These are phyloP conservation scores for Scutellaria baicalensis DNA, from an alignment of 257 asterid genomes.

Conservation along the genomic window DNA sequence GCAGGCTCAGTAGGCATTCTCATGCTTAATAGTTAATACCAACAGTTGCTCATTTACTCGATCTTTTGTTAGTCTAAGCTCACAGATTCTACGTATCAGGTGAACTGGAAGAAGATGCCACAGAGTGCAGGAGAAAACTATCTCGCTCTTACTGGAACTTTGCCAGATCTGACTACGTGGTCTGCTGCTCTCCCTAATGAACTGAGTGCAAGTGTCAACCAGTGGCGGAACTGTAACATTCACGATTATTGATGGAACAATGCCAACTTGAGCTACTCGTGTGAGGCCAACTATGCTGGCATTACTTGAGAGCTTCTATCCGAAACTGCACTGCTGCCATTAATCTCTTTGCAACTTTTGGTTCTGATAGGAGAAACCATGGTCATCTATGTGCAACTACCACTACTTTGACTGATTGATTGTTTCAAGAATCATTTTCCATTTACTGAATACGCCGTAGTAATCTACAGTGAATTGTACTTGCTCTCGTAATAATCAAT, in stretches of 20 bases:
- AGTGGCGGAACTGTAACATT: slow-evolving; percentile 42
- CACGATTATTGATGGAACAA: neutral
- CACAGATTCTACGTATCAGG: slow-evolving; percentile 12
- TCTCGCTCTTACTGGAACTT: slow-evolving; percentile 63
- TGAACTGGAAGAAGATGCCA: slow-evolving; percentile 49
- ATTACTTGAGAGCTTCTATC: neutral
- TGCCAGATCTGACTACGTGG: slow-evolving; percentile 55
- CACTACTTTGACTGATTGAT: neutral
- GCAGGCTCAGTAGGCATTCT: too few species aligned
- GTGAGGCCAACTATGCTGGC: neutral
- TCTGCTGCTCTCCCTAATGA: slow-evolving; percentile 47
- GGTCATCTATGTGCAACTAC: neutral
- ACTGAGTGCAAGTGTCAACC: slow-evolving; percentile 31
- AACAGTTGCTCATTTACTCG: neutral
- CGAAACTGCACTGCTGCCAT: neutral
- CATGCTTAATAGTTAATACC: too few species aligned
- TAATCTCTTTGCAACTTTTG: too few species aligned
- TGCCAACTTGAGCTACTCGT: neutral
- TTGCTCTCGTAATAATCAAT: too few species aligned
- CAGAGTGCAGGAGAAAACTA: slow-evolving; percentile 57
- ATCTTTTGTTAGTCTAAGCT: neutral
- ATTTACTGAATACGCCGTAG: neutral
- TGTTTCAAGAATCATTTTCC: neutral
- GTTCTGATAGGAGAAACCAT: neutral
- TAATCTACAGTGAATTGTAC: too few species aligned